Evolutionary conservation across 164 flowering plant species (phyloP), one percentile per base, ranked within the genome.

Genomic region (Taxillus chinensis): DNA sequence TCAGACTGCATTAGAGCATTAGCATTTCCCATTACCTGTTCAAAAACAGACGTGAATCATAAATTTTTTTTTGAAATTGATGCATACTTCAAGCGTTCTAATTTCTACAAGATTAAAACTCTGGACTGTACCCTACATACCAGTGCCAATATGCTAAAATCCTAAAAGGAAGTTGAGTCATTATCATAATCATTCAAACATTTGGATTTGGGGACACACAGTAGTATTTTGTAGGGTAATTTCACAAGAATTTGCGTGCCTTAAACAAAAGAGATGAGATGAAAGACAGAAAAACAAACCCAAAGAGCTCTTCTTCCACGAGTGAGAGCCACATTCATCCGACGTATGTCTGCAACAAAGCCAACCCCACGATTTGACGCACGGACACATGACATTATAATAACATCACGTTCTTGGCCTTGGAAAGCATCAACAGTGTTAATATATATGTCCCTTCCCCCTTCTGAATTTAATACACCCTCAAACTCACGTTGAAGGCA

Each of bases 351-450:
- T 48, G 98, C 87, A 71, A 92, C 98, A 80, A 92, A 92, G 49
- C 98, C 98, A 61, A 92, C 97, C 10, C 98, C 97, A 68, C 86
- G 93, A 62, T 62, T 64, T 53, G 98, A 92, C 13, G 98, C 96
- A 65, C 96, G 96, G 41, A 92, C 98, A 80, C 98, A 92, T 3
- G 98, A 92, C 98, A 92, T 92, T 50, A 92, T 92, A 59, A 92
- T 88, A 50, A 90, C 92, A 83, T 88, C 98, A 41, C 96, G 87
- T 58, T 92, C 98, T 64, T 92, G 98, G 13, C 98, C 98, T 70
- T 92, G 98, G 66, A 92, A 92, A 64, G 98, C 98, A 78, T 92
- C 98, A 41, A 92, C 98, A 39, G 98, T 92, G 66, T 92, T 92
- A n/a, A 92, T 90, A 61, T 92, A 92, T 5, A 90, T 60, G 38